Conservation (phyloP, 2,329 filamentous ascomycete genomes). For the Exophiala phaeomuriformis region DNA sequence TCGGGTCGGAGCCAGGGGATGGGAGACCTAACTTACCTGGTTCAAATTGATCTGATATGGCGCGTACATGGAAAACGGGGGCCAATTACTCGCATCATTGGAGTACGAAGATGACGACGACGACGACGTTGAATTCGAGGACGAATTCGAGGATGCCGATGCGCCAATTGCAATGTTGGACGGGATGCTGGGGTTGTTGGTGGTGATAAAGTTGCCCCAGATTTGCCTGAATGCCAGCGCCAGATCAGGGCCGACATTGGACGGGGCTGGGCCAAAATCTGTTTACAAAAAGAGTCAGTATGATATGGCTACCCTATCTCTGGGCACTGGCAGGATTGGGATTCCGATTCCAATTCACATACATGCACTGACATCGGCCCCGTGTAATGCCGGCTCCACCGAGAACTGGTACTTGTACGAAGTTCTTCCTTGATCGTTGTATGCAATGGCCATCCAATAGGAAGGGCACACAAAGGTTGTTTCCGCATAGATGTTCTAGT, state of each 20-base stretch:
- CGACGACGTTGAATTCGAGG: conserved; percentile 6
- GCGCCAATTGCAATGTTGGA: conserved; percentile 28
- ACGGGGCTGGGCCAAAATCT: conserved; percentile 17
- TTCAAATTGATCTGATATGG: conserved; percentile 43
- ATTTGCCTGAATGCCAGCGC: conserved; percentile 38
- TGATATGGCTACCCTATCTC: background rate
- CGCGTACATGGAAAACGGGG: conserved; percentile 30
- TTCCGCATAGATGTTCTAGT: conserved; percentile 48
- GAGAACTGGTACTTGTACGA: conserved; percentile 50
- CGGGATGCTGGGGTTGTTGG: conserved; percentile 37
- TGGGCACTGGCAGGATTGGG: background rate
- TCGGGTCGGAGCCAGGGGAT: background rate
- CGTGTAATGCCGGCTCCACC: conserved; percentile 48
- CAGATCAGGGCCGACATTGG: conserved; percentile 31
- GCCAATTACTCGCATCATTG: conserved; percentile 31
- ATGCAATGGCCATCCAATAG: conserved; percentile 49
- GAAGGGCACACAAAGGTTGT: conserved; percentile 50
- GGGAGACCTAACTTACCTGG: conserved; percentile 18
- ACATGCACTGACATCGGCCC: conserved; percentile 37
- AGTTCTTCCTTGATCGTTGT: conserved; percentile 43
- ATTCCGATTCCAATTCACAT: background rate
- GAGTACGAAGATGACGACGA: conserved; percentile 25
- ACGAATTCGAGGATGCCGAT: conserved; percentile 28
- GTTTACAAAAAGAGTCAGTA: background rate
- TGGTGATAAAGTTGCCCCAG: conserved; percentile 44